Evolutionary conservation across 257 asterid species (phyloP), one percentile per base, ranked within the genome.

Genomic region (Buddleja alternifolia): DNA sequence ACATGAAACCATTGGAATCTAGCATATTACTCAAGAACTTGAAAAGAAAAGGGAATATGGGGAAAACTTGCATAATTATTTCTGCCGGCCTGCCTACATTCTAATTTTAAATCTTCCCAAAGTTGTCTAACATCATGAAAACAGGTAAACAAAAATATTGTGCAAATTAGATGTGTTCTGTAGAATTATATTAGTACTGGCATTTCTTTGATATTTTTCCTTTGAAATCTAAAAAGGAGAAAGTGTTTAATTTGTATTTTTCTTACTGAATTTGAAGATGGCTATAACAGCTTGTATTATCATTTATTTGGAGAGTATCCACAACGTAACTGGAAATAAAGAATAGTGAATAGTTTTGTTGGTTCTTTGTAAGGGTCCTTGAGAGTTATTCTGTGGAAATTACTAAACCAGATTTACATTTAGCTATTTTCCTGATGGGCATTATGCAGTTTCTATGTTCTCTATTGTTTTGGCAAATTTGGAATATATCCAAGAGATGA

Each of bases 371-470:
- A 44, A 57, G 11, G 37, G 17, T 17, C 40, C n/a, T 23, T 51
- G 41, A 44, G 54, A 17, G 23, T 36, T 16, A 57, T 47, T 14
- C 19, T 10, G 6, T 37, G 40, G 42, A 23, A n/a, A 67, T 37
- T 32, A 53, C 34, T 40, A 41, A 50, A 8, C 24, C 19, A 3
- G 34, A 44, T 29, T 29, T 39, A 15, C 19, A 1, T 17, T 34
- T 7, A 61, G 10, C 37, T 39, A 32, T 66, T 53, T 52, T 46
- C 12, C 57, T 21, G 21, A 10, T 4, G 29, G 40, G 47, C 6
- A 42, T 52, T 54, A 9, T 56, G 47, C 44, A 63, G 48, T 57
- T 52, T 53, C 16, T 56, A 7, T 24, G 36, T 52, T 60, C 42
- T 25, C 17, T 23, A 21, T 34, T 46, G 64, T 36, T 41, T 36